Percentiles rank a stretch among this genome's conserved stretches.
These are phyloP conservation scores for Rubia yunnanensis DNA, from an alignment of 257 asterid species.

Conservation along the genomic window DNA sequence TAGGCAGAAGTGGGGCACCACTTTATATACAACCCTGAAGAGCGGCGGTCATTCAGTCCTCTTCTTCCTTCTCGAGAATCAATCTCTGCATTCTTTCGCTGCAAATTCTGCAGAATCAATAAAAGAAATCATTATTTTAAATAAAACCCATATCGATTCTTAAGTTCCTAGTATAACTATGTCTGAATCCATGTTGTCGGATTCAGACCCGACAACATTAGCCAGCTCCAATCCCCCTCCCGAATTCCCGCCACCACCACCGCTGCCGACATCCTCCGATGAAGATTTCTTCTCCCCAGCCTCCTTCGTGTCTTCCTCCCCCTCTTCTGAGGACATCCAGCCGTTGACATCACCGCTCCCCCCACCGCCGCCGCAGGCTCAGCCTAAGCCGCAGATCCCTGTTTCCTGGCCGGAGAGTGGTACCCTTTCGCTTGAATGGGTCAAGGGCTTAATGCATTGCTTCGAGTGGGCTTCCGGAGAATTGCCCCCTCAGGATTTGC, in stretches of 20 bases:
- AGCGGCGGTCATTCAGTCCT: not conserved
- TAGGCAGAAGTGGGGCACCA: not conserved
- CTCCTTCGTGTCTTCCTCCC: constrained; percentile 36
- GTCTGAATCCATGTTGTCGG: constrained; percentile 16
- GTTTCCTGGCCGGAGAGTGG: constrained; percentile 70
- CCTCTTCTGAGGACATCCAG: constrained; percentile 43
- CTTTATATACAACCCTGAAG: not conserved
- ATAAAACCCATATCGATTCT: not conserved
- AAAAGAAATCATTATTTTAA: not conserved
- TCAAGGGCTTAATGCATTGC: constrained; percentile 49
- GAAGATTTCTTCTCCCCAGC: constrained; percentile 66
- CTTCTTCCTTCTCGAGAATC: not conserved
- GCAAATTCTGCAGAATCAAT: not conserved
- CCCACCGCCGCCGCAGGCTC: constrained; percentile 21
- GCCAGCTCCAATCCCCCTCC: constrained; percentile 2
- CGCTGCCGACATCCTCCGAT: constrained; percentile 41
- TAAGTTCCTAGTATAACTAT: not conserved
- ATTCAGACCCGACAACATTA: constrained; percentile 12
- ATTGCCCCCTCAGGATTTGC: constrained; percentile 48
- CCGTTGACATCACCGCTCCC: constrained; percentile 6
- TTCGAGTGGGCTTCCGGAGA: constrained; percentile 77
- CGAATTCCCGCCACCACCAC: constrained; percentile 5
- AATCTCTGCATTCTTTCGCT: not conserved
- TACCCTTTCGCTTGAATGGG: constrained; percentile 49
- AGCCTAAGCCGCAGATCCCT: constrained; percentile 58